Evolutionary conservation across 2,329 filamentous ascomycete genomes (phyloP), one percentile per base, ranked within the genome.

Genomic region (Arthrinium puccinioides): DNA sequence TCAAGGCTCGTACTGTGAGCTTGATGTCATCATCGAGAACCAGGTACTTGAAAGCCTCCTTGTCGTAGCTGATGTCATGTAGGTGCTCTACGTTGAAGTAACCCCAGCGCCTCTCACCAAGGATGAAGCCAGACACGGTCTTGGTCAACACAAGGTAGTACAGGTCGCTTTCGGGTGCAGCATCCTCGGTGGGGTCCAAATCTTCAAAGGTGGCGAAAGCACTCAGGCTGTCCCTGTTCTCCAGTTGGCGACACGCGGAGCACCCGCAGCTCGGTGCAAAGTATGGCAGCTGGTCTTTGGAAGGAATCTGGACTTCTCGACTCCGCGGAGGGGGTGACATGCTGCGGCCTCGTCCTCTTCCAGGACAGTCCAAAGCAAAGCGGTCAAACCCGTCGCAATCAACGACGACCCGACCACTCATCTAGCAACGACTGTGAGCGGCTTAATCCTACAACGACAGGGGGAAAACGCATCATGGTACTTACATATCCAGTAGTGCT

Each of bases 1-100:
- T 36, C 24, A 36, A 7, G 8, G 24, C 33, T 10, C 66, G 58
- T 44, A 74, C 65, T 7, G 74, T 58, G 28, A 72, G 64, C 52
- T 75, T 75, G 38, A 71, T 62, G 21, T 67, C 66, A 2, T 61
- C 46, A 2, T 67, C 64, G 15, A 75, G 60, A 9, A 74, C 70
- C 3, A 75, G 66, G 4, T 59, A 63, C 28, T 62, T 53, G 37
- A 75, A 76, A 8, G 70, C 70, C 20, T 62, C 51, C 5, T 58
- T 57, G 45, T 71, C 69, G 63, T 70, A 76, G 26, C 55, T 42
- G 34, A 74, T 66, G 24, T 68, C 62, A 3, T 42, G 40, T 6
- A 72, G 55, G 11, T 63, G 50, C 32, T 70, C 65, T 31, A 74
- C 56, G 43, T 61, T 69, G 45, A 72, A 52, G 40, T 64, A 55